These are phyloP conservation scores for Salix exigua DNA, from an alignment of 345 rosid species.

Conservation along the genomic window DNA sequence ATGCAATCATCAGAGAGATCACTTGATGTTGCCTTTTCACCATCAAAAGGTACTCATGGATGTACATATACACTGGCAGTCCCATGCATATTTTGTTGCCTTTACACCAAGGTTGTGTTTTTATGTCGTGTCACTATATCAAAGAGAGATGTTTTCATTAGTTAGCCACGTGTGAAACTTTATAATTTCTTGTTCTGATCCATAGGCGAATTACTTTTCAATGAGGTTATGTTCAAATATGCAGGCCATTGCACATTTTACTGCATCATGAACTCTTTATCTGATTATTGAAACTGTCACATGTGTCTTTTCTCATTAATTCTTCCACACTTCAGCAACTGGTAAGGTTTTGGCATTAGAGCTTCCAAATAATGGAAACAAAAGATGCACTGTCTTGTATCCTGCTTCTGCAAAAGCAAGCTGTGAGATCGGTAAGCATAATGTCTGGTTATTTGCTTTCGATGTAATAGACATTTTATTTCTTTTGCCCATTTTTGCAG, in stretches of 20 bases:
- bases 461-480: background rate
- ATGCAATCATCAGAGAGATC: slow-evolving; percentile 35
- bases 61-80: background rate
- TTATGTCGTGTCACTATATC: background rate
- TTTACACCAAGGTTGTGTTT: background rate
- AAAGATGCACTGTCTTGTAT: slow-evolving; percentile 74
- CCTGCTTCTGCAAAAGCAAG: slow-evolving; percentile 93
- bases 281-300: background rate
- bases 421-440: slow-evolving; percentile 69
- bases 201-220: background rate
- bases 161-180: background rate
- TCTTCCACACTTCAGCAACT: slow-evolving; percentile 53
- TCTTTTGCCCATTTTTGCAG: background rate
- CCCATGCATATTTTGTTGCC: background rate
- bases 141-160: background rate
- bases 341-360: slow-evolving; percentile 90
- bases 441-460: slow-evolving; percentile 2
- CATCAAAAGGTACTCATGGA: slow-evolving; percentile 73
- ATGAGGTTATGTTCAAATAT: background rate
- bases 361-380: slow-evolving; percentile 64
- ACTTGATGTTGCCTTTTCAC: slow-evolving; percentile 65
- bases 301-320: background rate
- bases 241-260: background rate
- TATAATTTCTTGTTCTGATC: background rate
- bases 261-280: background rate